Evolutionary conservation across 768 basidiomycete genomes (phyloP), one percentile per base, ranked within the genome.

Genomic region (Mycena filopes): DNA sequence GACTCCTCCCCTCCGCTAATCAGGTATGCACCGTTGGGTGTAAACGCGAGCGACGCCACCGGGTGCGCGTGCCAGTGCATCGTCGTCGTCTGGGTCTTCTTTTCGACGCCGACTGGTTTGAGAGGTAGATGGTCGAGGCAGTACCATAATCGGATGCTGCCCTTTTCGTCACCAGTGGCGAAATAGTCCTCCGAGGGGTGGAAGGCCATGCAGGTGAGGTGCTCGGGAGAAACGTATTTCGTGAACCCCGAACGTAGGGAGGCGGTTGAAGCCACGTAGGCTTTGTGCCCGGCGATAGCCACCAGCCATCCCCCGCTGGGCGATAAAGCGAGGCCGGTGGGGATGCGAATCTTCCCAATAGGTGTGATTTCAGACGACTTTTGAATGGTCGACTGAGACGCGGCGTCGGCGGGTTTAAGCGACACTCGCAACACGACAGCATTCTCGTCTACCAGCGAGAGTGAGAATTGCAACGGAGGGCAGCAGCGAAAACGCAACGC

Each of bases 61-160:
- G 95, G 87, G 75, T 99, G 97, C 3, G 97, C 93, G 74, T 99
- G 98, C 98, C 98, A 99, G 78, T 98, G 97, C 55, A 98, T 78
- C 6, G 89, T 86, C 4, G 93, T 90, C 1, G 95, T 96, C 72
- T 94, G 92, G 1, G 95, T 87, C 60, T 87, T 89, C 76, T 91
- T 93, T 76, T 92, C 92, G 36, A 91, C 85, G 18, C 88, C 88
- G 38, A 82, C 81, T 43, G 83, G 82, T 71, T 84, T 84, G 20
- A 79, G 72, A 13, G 81, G 78, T 26, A 84, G 73, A 25, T 82
- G 82, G 71, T 91, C 86, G 20, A 97, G 83, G 77, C 95, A 97
- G 75, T 98, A 96, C 96, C 97, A 99, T 10, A 99, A 75, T 36
- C 94, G 86, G 49, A 99, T 91, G 67, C 86, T 83, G 58, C 98